phyloP scores from a whole-genome alignment of 768 basidiomycete genomes.

The Clitopilus passeckerianus region DNA sequence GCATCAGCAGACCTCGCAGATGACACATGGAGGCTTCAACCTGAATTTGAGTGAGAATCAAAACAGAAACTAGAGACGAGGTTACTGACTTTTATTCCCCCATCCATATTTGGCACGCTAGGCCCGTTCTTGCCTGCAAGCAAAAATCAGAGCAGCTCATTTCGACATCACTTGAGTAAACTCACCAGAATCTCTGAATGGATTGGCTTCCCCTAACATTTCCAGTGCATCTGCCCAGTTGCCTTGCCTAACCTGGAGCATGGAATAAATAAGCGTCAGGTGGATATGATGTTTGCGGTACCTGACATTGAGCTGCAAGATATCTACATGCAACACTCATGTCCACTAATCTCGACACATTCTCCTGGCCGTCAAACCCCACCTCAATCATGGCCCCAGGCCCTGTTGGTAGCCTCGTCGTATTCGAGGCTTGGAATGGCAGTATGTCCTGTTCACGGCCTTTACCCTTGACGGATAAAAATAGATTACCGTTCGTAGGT shows the following conservation, averaged over 20 bases:
- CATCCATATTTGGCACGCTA: conserved; percentile 77
- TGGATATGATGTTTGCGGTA: conserved; percentile 22
- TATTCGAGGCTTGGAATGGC: conserved; percentile 22
- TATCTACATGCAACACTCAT: conserved; percentile 96
- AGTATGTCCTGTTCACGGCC: conserved; percentile 45
- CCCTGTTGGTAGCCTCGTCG: conserved; percentile 64
- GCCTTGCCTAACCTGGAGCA: conserved; percentile 67
- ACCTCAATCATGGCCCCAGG: conserved; percentile 69
- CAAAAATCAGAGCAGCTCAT: neutral
- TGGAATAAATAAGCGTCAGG: conserved; percentile 8
- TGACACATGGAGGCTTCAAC: conserved; percentile 98
- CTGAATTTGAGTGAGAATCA: conserved; percentile 30
- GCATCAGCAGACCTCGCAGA: conserved; percentile 88
- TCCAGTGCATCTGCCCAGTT: conserved; percentile 91
- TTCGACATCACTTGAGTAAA: neutral
- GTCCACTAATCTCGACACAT: conserved; percentile 78
- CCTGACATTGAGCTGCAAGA: conserved; percentile 93
- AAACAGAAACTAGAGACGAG: neutral
- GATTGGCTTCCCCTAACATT: conserved; percentile 90
- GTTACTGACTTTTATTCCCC: conserved; percentile 80
- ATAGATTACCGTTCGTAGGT: conserved; percentile 36
- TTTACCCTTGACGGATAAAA: conserved; percentile 50
- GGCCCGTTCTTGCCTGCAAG: conserved; percentile 56
- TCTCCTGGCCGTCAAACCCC: conserved; percentile 57
- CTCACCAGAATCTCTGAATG: conserved; percentile 70